Conservation (phyloP, 768 basidiomycete genomes). For the Stropharia rugosoannulata region DNA sequence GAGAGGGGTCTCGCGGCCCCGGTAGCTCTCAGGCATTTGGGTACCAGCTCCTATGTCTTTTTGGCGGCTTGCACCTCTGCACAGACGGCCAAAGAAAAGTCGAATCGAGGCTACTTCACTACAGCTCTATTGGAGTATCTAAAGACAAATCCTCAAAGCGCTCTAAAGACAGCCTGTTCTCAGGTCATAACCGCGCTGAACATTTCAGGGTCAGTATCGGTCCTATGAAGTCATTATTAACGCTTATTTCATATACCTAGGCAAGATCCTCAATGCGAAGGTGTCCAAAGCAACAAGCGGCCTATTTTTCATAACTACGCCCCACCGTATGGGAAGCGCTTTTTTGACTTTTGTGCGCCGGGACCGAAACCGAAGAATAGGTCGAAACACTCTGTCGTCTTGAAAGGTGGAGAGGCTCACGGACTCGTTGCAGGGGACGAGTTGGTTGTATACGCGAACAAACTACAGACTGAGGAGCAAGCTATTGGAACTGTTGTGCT, state of each 20-base stretch:
- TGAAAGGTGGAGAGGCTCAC: neutral
- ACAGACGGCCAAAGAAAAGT: neutral
- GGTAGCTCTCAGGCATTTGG: neutral
- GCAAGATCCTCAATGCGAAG: conserved; percentile 5
- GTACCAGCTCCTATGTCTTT: neutral
- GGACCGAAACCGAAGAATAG: neutral
- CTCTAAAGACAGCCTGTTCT: neutral
- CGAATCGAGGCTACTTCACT: neutral
- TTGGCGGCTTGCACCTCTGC: neutral
- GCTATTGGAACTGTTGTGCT: neutral
- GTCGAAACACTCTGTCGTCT: neutral
- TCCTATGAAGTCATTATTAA: neutral
- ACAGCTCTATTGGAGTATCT: neutral
- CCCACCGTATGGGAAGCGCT: neutral
- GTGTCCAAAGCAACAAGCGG: neutral
- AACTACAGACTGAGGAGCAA: neutral
- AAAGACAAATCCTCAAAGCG: neutral
- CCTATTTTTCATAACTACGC: neutral
- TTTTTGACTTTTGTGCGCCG: neutral
- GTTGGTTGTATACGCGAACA: neutral
- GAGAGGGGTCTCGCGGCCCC: neutral
- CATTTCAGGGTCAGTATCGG: neutral
- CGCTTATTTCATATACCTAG: neutral
- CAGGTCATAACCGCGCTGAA: neutral
- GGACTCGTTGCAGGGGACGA: neutral